Conservation (phyloP, 2,329 filamentous ascomycete genomes). For the Plenodomus lindquistii region DNA sequence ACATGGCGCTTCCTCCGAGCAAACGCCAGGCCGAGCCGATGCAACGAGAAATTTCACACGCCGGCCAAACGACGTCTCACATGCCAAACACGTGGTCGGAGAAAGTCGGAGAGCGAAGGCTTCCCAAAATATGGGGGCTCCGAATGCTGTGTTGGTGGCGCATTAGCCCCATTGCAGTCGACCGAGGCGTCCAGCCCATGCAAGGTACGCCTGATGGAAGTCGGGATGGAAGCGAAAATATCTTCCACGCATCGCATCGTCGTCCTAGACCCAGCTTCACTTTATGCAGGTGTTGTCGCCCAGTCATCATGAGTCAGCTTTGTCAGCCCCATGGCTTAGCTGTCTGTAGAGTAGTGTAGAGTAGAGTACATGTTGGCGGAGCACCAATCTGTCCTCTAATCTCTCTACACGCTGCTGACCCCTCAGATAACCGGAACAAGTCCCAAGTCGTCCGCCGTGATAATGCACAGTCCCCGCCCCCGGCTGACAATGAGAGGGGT, state of each 20-base stretch:
- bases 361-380: too few relatives aligned
- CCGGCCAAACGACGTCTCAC: conserved; percentile 17
- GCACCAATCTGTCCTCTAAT: neutral
- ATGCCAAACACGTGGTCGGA: conserved; percentile 25
- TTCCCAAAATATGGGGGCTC: conserved; percentile 15
- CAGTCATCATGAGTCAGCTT: neutral
- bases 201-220: conserved; percentile 24
- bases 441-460: neutral
- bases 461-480: neutral
- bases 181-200: conserved; percentile 11
- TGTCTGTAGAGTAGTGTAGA: too few relatives aligned
- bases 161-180: conserved; percentile 18
- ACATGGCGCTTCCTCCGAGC: conserved; percentile 30
- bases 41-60: conserved; percentile 22
- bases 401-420: neutral
- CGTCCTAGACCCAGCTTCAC: neutral
- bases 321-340: neutral
- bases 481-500: neutral
- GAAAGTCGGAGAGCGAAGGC: conserved; percentile 22
- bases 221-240: conserved; percentile 8
- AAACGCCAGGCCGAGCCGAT: conserved; percentile 26
- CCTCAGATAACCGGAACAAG: neutral
- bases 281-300: neutral
- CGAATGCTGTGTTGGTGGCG: conserved; percentile 24
- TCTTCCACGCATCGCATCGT: neutral